These are phyloP conservation scores for Cercospora canescens DNA, from an alignment of 2,329 filamentous ascomycete genomes.

Conservation along the genomic window DNA sequence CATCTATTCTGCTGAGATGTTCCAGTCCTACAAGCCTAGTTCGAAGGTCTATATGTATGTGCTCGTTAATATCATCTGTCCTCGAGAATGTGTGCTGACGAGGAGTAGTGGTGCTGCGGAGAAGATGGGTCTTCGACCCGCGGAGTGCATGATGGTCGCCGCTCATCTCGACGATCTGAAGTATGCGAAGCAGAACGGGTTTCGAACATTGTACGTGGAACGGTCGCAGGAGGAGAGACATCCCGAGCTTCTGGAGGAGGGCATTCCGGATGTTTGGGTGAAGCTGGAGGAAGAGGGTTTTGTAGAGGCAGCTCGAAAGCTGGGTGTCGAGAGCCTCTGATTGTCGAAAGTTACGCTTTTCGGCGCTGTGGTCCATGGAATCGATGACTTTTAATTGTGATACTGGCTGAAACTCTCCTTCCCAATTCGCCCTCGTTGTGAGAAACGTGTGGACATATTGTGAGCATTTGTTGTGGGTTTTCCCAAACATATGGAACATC, in stretches of 20 bases:
- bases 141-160: slow-evolving; percentile 74
- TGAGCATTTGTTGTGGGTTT: not conserved
- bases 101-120: slow-evolving; percentile 56
- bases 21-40: slow-evolving; percentile 73
- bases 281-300: slow-evolving; percentile 53
- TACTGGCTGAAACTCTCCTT: not conserved
- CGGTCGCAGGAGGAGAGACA: slow-evolving; percentile 66
- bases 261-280: slow-evolving; percentile 68
- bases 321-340: slow-evolving; percentile 26
- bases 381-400: not conserved
- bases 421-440: no score
- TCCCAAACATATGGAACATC: not conserved
- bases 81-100: not conserved
- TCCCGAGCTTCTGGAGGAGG: slow-evolving; percentile 52
- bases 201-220: slow-evolving; percentile 74
- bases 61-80: not conserved
- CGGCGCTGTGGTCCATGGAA: not conserved
- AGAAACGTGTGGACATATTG: no score
- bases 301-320: slow-evolving; percentile 42
- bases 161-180: slow-evolving; percentile 70
- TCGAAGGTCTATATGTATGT: slow-evolving; percentile 60
- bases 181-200: slow-evolving; percentile 63
- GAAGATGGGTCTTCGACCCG: slow-evolving; percentile 56
- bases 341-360: not conserved
- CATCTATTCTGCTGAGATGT: slow-evolving; percentile 68